Conservation (phyloP, 2,329 filamentous ascomycete species). For the Paecilomyces sp. region DNA sequence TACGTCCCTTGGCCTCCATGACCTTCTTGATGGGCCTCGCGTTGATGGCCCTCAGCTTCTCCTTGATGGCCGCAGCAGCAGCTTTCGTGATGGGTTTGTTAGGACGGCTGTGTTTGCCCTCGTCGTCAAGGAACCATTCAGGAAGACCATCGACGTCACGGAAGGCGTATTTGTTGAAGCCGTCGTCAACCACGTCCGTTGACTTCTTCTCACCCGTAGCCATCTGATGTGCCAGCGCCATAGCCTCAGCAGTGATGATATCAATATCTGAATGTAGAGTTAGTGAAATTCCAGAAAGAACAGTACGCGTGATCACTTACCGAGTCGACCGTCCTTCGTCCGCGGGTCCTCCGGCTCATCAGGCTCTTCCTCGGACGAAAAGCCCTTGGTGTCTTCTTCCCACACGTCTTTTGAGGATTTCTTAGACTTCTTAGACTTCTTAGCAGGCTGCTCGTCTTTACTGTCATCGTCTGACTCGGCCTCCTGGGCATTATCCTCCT, state of each 20-base stretch:
- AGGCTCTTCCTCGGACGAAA: conserved; percentile 28
- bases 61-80: conserved; percentile 84
- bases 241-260: conserved; percentile 98
- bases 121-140: conserved; percentile 97
- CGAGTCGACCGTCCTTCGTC: conserved; percentile 36
- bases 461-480: conserved; percentile 4
- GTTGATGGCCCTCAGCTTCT: conserved; percentile 87
- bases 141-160: conserved; percentile 86
- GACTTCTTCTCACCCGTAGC: conserved; percentile 77
- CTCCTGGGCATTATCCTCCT: conserved; percentile 16
- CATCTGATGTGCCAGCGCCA: conserved; percentile 90
- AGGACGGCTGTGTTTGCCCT: conserved; percentile 71
- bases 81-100: conserved; percentile 89
- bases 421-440: conserved; percentile 4
- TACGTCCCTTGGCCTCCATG: conserved; percentile 87
- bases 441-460: neutral
- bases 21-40: conserved; percentile 99
- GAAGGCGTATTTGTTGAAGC: conserved; percentile 88
- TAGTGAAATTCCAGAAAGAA: conserved; percentile 15
- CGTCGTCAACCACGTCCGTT: conserved; percentile 77
- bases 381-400: conserved; percentile 15
- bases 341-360: conserved; percentile 31
- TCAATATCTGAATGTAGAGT: conserved; percentile 64
- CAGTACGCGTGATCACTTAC: conserved; percentile 20
- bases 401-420: conserved; percentile 14